These are phyloP conservation scores for Tritrichomonas musculus DNA, from an alignment of 208 protist species.

Conservation along the genomic window DNA sequence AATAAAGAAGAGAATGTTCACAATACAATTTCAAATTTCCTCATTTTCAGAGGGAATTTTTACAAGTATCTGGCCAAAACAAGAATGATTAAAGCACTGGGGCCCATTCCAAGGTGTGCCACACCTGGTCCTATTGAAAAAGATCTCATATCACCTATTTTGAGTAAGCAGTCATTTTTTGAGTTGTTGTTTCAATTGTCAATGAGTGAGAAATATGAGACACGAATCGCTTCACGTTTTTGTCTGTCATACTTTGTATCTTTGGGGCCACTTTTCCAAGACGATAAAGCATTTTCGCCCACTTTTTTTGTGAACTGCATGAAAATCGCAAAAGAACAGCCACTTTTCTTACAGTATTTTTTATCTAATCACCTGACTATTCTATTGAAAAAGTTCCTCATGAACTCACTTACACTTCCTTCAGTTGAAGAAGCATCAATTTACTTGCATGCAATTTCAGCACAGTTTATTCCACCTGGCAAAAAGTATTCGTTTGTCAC, in stretches of 20 bases:
- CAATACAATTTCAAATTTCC: not conserved
- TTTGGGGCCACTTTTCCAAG: not conserved
- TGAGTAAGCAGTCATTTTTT: not conserved
- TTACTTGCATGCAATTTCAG: not conserved
- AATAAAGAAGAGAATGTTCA: too few species aligned
- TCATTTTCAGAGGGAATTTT: not conserved
- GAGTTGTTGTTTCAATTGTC: not conserved
- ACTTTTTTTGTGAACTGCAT: not conserved
- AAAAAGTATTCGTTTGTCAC: too few species aligned
- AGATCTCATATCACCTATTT: not conserved
- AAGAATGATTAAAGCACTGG: not conserved
- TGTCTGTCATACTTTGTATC: not conserved
- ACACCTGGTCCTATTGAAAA: not conserved
- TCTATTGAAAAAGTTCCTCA: not conserved
- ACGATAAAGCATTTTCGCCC: not conserved
- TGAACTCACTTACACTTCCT: not conserved
- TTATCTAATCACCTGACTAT: not conserved
- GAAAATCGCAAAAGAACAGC: not conserved
- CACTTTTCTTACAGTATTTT: not conserved
- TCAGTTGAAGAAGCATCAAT: not conserved
- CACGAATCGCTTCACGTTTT: not conserved
- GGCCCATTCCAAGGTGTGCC: not conserved
- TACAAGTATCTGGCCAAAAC: not conserved
- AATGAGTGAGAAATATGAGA: not conserved
- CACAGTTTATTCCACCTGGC: conserved; percentile 3